These are phyloP conservation scores for Podospora conica DNA, from an alignment of 495 filamentous ascomycete genomes.

Conservation along the genomic window DNA sequence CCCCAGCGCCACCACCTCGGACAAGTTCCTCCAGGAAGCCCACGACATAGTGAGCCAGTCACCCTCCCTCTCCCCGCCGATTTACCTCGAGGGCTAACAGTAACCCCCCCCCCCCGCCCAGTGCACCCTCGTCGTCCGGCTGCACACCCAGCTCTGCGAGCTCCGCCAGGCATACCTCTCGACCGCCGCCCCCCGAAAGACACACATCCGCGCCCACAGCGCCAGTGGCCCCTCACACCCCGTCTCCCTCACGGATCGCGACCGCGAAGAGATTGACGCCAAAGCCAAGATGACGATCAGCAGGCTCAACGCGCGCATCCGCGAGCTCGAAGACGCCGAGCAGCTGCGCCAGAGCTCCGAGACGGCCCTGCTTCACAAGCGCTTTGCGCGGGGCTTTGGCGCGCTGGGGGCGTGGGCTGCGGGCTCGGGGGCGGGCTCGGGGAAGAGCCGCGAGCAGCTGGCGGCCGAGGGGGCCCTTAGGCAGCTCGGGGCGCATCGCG, in stretches of 20 bases:
- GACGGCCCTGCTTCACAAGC: conserved; percentile 57
- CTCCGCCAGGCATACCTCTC: conserved; percentile 91
- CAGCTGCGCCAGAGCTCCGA: conserved; percentile 70
- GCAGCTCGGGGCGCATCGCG: conserved; percentile 57
- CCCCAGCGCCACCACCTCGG: conserved; percentile 49
- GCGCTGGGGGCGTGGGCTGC: conserved; percentile 69
- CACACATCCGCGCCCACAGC: conserved; percentile 31
- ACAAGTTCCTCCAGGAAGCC: conserved; percentile 93
- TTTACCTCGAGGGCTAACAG: background rate
- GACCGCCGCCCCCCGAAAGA: conserved; percentile 50
- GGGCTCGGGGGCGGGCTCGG: conserved; percentile 37
- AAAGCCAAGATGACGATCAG: conserved; percentile 75
- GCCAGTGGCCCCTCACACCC: conserved; percentile 30
- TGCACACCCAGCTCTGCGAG: conserved; percentile 68
- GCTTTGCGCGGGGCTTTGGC: conserved; percentile 55
- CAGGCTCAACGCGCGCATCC: conserved; percentile 71
- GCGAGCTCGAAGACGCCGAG: conserved; percentile 73
- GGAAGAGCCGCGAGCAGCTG: conserved; percentile 55
- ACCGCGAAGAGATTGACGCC: conserved; percentile 76
- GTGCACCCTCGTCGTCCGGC: conserved; percentile 78
- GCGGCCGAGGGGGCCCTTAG: conserved; percentile 61
- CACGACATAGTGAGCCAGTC: conserved; percentile 70
- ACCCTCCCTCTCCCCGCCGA: conserved; percentile 1
- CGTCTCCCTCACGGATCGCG: conserved; percentile 54
- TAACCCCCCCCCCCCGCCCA: conserved; percentile 34